Conservation (phyloP, 2,329 filamentous ascomycete species). For the Venturia effusa region DNA sequence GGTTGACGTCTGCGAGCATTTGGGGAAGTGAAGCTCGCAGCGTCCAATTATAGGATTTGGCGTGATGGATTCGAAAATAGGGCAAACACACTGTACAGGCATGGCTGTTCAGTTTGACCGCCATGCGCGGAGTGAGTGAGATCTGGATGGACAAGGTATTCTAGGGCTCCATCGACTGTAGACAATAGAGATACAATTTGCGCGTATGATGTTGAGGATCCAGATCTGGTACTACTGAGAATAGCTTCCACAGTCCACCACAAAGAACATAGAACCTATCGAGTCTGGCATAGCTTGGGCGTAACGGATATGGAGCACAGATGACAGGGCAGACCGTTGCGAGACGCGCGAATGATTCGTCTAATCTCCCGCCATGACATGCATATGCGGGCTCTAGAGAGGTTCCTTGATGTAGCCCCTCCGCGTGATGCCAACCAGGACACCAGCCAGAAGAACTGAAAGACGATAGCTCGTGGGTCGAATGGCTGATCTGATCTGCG, state of each 20-base stretch:
- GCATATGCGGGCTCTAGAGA: background rate
- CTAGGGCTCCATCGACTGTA: background rate
- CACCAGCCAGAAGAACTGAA: background rate
- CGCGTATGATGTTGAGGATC: background rate
- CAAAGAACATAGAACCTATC: background rate
- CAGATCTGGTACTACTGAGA: background rate
- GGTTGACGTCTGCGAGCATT: background rate
- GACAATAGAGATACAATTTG: background rate
- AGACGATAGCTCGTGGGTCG: background rate
- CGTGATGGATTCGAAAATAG: background rate
- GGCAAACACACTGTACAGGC: background rate
- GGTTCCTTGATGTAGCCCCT: background rate
- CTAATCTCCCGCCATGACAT: background rate
- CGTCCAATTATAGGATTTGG: background rate
- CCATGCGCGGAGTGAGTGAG: background rate
- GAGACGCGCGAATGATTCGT: slow-evolving; percentile 1
- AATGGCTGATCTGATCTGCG: slow-evolving; percentile 5
- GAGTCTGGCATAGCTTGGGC: background rate
- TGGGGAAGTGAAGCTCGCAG: background rate
- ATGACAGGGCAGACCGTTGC: background rate
- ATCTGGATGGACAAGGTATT: background rate
- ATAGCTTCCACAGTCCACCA: background rate
- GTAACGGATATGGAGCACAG: background rate
- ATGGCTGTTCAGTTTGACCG: background rate
- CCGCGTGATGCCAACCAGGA: background rate